Evolutionary conservation across 768 basidiomycete species (phyloP), one percentile per base, ranked within the genome.

Genomic region (Kwoniella dendrophila): DNA sequence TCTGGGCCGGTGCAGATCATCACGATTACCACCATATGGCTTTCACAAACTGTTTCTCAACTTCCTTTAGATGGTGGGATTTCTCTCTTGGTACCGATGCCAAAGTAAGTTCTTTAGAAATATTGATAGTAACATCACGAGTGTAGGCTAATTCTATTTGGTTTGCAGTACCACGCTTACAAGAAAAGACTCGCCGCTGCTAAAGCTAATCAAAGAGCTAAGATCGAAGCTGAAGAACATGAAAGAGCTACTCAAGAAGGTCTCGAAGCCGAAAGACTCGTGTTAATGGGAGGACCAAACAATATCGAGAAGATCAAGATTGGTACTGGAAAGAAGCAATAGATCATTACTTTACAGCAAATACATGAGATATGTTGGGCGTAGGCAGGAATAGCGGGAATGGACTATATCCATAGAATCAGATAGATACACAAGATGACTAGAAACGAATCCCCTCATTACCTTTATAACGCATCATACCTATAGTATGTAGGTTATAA

Each of bases 11-110:
- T 30, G 72, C 72, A 30, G 95, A 97, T 72, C 92, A 95, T 81
- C 94, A 96, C 78, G 94, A 97, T 76, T 97, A 92, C 86, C 95
- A 98, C 80, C 95, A 99, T 81, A 90, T 92, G 90, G 88, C 90
- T 3, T 95, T 93, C 83, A 86, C 86, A 51, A 76, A 78, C 64
- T 94, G 94, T 83, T 95, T 85, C 78, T 90, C 90, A 8, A 94
- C 92, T 6, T 90, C 88, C 22, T 96, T 96, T 86, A 86, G 92
- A 40, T 95, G 90, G 88, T 79, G 79, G 80, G 95, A 98, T 79
- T 84, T 84, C 62, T 80, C 92, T 68, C 87, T 90, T 73, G 93
- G 93, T 52, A 98, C 95, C 0, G 95, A 99, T 73, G 79, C 83
- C 80, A 92, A 90, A 70, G 72, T 71, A 30, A 66, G 68, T 66